These are phyloP conservation scores for Tulasnella sp. DNA, from an alignment of 768 basidiomycete genomes.

Conservation along the genomic window DNA sequence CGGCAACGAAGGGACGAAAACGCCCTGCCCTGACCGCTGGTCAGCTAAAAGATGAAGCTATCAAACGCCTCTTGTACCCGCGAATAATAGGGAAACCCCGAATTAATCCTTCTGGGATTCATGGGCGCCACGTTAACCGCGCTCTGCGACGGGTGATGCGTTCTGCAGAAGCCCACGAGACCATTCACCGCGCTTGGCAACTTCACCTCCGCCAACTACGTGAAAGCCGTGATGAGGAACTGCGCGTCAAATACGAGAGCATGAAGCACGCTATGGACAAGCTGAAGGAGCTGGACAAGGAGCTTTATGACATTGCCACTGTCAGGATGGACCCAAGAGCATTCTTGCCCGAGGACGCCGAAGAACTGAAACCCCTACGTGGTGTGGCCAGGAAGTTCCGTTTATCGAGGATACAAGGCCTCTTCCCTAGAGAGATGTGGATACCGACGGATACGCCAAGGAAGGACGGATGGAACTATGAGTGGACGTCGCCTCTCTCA, in stretches of 20 bases:
- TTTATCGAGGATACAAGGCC: conserved; percentile 42
- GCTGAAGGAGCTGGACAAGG: conserved; percentile 33
- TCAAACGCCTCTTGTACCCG: conserved; percentile 47
- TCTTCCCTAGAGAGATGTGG: conserved; percentile 80
- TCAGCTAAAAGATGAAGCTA: conserved; percentile 11
- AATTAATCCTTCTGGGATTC: conserved; percentile 60
- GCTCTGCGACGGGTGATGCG: conserved; percentile 77
- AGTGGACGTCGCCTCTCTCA: conserved; percentile 51
- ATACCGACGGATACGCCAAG: conserved; percentile 79
- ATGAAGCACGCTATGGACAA: conserved; percentile 83
- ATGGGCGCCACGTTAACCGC: conserved; percentile 66
- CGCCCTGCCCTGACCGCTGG: conserved; percentile 8
- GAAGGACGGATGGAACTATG: conserved; percentile 71
- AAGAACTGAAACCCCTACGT: conserved; percentile 47
- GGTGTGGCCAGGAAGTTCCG: conserved; percentile 54
- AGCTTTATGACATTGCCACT: conserved; percentile 21
- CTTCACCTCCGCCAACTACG: conserved; percentile 67
- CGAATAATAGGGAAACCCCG: conserved; percentile 55
- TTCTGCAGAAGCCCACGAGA: conserved; percentile 79
- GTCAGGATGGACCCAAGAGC: conserved; percentile 42
- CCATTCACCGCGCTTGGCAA: conserved; percentile 83
- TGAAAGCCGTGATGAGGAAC: conserved; percentile 52
- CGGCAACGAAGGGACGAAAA: conserved; percentile 1
- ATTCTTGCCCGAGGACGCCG: conserved; percentile 55
- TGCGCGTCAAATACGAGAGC: conserved; percentile 62